Conservation (phyloP, 805 yeast species). For the Hanseniaspora jakobsenii region DNA sequence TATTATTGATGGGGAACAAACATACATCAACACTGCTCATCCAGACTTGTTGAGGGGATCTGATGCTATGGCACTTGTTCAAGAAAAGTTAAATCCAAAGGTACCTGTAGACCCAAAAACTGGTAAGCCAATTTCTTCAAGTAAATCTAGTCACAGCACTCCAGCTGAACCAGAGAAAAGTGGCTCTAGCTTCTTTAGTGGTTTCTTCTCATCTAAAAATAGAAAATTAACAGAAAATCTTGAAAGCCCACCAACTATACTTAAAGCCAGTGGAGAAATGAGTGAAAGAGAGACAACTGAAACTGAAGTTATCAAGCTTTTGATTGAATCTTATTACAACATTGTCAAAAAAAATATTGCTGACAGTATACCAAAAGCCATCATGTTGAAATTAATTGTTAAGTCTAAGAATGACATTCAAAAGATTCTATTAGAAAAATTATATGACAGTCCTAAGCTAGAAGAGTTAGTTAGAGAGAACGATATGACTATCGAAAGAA, state of each 20-base stretch:
- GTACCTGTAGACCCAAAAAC: conserved; percentile 78
- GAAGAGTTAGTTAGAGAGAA: conserved; percentile 78
- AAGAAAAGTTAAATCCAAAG: conserved; percentile 64
- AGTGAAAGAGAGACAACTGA: conserved; percentile 93
- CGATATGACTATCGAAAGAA: conserved; percentile 81
- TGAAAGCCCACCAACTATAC: conserved; percentile 95
- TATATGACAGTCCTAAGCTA: conserved; percentile 65
- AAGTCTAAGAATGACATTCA: conserved; percentile 80
- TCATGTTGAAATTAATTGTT: conserved; percentile 82
- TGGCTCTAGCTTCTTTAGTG: conserved; percentile 80
- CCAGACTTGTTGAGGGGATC: conserved; percentile 93
- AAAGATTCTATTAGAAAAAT: conserved; percentile 72
- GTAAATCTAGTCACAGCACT: conserved; percentile 22
- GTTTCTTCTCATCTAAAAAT: conserved; percentile 82
- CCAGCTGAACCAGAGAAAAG: conserved; percentile 31
- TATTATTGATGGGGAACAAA: conserved; percentile 73
- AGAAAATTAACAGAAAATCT: conserved; percentile 86
- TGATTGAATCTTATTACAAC: conserved; percentile 79
- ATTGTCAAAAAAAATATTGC: conserved; percentile 90
- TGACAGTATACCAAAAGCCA: conserved; percentile 88
- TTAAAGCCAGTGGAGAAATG: conserved; percentile 81
- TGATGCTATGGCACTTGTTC: conserved; percentile 83
- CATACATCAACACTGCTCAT: conserved; percentile 94
- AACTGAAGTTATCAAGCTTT: conserved; percentile 88
- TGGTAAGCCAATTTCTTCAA: conserved; percentile 56